phyloP scores from a whole-genome alignment of 1,139 yeast genomes.

The Zygosaccharomyces pseudobailii region DNA sequence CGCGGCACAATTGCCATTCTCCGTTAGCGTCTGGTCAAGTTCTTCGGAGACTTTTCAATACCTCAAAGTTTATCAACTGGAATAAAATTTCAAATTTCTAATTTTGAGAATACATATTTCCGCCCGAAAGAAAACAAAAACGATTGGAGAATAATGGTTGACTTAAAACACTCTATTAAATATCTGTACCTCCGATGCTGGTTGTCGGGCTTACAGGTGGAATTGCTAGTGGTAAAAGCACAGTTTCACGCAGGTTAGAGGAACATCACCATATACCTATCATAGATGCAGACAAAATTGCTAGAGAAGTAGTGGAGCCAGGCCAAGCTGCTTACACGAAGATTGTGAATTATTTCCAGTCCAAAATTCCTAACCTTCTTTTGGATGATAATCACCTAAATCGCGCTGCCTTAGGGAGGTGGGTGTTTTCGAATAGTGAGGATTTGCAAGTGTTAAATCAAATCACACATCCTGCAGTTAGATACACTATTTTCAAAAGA shows the following conservation, averaged over 20 bases:
- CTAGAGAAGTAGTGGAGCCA: slow-evolving; percentile 79
- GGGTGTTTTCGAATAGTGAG: slow-evolving; percentile 65
- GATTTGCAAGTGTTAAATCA: slow-evolving; percentile 57
- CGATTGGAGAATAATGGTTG: too few species aligned
- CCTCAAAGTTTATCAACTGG: too few species aligned
- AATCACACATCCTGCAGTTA: slow-evolving; percentile 88
- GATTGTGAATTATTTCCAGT: slow-evolving; percentile 57
- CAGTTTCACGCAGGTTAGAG: slow-evolving; percentile 62
- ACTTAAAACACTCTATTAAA: too few species aligned
- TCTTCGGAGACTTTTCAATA: too few species aligned
- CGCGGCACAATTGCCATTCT: slow-evolving; percentile 25
- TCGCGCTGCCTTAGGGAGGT: slow-evolving; percentile 69
- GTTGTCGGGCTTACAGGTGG: slow-evolving; percentile 95
- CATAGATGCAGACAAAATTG: slow-evolving; percentile 87
- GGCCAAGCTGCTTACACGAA: slow-evolving; percentile 65
- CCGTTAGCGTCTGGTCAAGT: not conserved
- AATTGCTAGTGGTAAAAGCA: slow-evolving; percentile 91
- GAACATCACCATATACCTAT: slow-evolving; percentile 53
- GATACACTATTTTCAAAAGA: slow-evolving; percentile 58
- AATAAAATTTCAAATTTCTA: not conserved
- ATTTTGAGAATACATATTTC: not conserved
- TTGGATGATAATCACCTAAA: slow-evolving; percentile 51
- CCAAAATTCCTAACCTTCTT: slow-evolving; percentile 52
- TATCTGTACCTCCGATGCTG: slow-evolving; percentile 49
- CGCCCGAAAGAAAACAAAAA: too few species aligned